Base-by-base conservation (phyloP, 129 eudicot species). In the Saposhnikovia divaricata region DNA sequence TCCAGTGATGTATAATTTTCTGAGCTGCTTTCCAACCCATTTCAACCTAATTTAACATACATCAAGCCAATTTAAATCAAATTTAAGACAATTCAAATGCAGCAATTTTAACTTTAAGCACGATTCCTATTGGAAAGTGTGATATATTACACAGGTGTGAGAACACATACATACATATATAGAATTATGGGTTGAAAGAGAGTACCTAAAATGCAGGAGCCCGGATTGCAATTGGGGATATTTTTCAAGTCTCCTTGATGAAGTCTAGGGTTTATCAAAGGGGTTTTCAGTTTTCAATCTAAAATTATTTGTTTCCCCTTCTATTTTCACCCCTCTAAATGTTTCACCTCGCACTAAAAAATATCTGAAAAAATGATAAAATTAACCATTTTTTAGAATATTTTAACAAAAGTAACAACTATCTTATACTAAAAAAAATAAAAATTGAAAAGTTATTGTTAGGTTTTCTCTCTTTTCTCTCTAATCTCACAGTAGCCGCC, bases 21-120 rank as follows among this genome's bases (percentile, higher is more conserved):
- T 95, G 99, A 73, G 97, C 97, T 76, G 96, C 96, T 83, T 95
- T 95, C 99, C 99, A 95, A 59, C 99, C 99, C 96, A 95, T 94
- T 73, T 72, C 50, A 27, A 70, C 66, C 66, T 59, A 59, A 23
- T 59, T 23, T 3, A 59, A 59, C 66, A 59, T 2, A 19, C 0
- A 59, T n/a, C 21, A 23, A 59, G 0, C 66, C 66, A 23, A 59
- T 21, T 23, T 8, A 23, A 23, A 57, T 19, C 31, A 23, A 23
- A 57, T n/a, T n/a, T 19, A 5, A 21, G 23, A 4, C 65, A 21
- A 21, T 57, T 12, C 3, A 2, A 57, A 31, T 31, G 34, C 6
- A 57, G 19, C 7, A 21, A 55, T 55, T 4, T 55, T 0, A 50
- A 50, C 21, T 50, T 50, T 50, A 51, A 51, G 59, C 59, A 51